Conservation (phyloP, 148 eudicot species). For the Cornus florida region DNA sequence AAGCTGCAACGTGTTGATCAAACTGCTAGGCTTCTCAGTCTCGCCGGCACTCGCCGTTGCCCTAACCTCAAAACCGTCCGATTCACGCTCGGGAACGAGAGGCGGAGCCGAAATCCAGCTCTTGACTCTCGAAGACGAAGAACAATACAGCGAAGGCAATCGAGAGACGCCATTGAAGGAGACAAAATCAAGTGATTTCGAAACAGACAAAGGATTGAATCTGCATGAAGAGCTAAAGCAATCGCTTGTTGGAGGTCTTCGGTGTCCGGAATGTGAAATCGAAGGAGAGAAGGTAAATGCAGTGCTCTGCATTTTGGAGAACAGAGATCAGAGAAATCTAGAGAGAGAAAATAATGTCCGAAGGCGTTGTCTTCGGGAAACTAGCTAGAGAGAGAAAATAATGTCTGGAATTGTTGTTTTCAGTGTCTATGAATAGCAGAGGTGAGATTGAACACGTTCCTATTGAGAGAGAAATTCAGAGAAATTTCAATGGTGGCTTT, state of each 20-base stretch:
- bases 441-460: no score
- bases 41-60: conserved; percentile 57
- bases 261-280: conserved; percentile 26
- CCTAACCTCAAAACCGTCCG: conserved; percentile 35
- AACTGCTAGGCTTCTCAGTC: conserved; percentile 31
- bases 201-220: conserved; percentile 12
- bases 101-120: conserved; percentile 42
- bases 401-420: no score
- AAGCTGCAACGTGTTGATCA: conserved; percentile 47
- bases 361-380: no score
- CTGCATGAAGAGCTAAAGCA: background rate
- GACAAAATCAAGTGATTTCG: conserved; percentile 6
- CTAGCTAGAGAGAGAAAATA: no score
- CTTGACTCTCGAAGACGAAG: conserved; percentile 9
- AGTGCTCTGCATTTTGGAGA: conserved; percentile 58
- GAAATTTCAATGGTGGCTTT: no score
- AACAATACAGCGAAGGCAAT: conserved; percentile 19
- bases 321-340: conserved; percentile 5
- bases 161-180: conserved; percentile 5
- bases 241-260: conserved; percentile 16
- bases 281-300: conserved; percentile 51
- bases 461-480: no score
- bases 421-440: no score
- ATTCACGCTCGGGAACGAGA: conserved; percentile 27
- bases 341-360: background rate